Percentiles rank a stretch among this genome's conserved stretches.
phyloP scores from a whole-genome alignment of 805 yeast species.

The Myxozyma neotropica region DNA sequence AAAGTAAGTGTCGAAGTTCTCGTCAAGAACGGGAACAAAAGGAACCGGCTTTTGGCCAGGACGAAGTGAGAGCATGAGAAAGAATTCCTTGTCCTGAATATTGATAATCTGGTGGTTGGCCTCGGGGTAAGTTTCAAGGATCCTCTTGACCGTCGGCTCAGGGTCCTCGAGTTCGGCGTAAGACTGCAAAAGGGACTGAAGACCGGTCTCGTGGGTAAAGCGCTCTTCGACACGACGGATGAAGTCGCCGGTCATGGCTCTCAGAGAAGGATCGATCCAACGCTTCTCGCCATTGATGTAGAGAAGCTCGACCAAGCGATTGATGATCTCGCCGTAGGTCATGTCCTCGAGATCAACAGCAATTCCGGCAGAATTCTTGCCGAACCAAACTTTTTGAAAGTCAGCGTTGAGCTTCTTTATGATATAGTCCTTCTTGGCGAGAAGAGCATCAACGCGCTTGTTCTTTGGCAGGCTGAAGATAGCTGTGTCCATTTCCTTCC shows the following conservation, averaged over 20 bases:
- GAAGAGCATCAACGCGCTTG: conserved; percentile 72
- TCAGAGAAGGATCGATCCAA: conserved; percentile 87
- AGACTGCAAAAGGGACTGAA: conserved; percentile 70
- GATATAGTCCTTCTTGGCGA: conserved; percentile 81
- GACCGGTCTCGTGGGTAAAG: conserved; percentile 57
- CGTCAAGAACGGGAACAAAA: conserved; percentile 92
- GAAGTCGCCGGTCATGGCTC: conserved; percentile 83
- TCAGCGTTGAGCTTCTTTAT: conserved; percentile 86
- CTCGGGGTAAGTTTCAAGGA: conserved; percentile 70
- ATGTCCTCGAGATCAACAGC: conserved; percentile 90
- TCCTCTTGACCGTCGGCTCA: conserved; percentile 55
- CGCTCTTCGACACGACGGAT: conserved; percentile 97
- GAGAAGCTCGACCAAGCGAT: conserved; percentile 84
- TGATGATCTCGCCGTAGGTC: conserved; percentile 91
- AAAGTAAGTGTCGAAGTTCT: conserved; percentile 91
- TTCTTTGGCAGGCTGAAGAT: conserved; percentile 88
- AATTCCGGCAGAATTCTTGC: conserved; percentile 67
- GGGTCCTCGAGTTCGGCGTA: conserved; percentile 72
- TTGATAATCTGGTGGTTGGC: conserved; percentile 82
- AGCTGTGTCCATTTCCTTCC: conserved; percentile 86
- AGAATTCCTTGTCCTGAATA: conserved; percentile 94
- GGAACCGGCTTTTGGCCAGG: conserved; percentile 97
- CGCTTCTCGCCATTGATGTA: conserved; percentile 73
- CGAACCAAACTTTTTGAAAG: conserved; percentile 98
- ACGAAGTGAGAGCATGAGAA: conserved; percentile 77